A percentile compares a stretch with the other conserved stretches of the same genome.
These are phyloP conservation scores for Didymella sp. DNA, from an alignment of 2,329 filamentous ascomycete genomes.

Conservation along the genomic window DNA sequence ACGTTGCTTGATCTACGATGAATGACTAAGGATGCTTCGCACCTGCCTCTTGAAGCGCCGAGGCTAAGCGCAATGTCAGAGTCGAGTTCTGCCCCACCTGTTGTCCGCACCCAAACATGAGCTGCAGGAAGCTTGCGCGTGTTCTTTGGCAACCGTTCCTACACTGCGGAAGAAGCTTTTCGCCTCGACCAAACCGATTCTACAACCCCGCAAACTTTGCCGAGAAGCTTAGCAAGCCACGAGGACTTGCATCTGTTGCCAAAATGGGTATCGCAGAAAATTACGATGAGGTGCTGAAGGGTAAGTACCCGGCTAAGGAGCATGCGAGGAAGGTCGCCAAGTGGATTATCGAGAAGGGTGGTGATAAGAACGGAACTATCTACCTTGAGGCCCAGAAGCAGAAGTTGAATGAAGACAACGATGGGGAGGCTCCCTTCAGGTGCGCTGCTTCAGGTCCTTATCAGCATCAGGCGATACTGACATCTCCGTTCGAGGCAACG, in stretches of 20 bases:
- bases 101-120: conserved; percentile 24
- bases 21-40: conserved; percentile 7
- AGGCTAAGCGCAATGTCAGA: conserved; percentile 20
- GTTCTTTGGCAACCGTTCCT: conserved; percentile 20
- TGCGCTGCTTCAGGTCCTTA: conserved; percentile 47
- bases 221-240: conserved; percentile 11
- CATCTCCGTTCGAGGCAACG: conserved; percentile 69
- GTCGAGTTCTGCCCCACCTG: conserved; percentile 33
- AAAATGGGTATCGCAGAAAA: conserved; percentile 43
- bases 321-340: conserved; percentile 86
- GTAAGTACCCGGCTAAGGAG: conserved; percentile 80
- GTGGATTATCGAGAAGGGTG: conserved; percentile 71
- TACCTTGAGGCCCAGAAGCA: conserved; percentile 89
- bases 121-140: conserved; percentile 27
- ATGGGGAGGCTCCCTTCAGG: conserved; percentile 81
- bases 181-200: conserved; percentile 9
- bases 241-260: conserved; percentile 13
- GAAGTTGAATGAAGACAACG: conserved; percentile 86
- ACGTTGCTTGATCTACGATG: conserved; percentile 2
- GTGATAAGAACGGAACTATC: conserved; percentile 72
- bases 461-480: neutral
- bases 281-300: conserved; percentile 55
- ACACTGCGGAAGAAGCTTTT: conserved; percentile 18
- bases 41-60: conserved; percentile 31
- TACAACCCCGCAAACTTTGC: conserved; percentile 7